These are phyloP conservation scores for Lenzites betulinus DNA, from an alignment of 768 basidiomycete genomes.

Conservation along the genomic window DNA sequence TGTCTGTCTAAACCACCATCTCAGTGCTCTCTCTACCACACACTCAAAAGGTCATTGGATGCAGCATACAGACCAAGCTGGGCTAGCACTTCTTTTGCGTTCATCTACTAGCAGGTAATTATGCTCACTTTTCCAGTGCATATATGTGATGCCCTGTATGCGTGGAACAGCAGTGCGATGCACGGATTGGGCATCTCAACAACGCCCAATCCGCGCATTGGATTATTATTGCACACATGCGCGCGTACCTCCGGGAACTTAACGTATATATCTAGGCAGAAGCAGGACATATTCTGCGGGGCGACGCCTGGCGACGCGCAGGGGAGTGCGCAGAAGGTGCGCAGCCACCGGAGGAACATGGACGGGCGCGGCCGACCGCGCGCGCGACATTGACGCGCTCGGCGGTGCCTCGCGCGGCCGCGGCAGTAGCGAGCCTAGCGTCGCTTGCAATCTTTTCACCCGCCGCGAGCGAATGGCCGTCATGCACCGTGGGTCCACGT, in stretches of 20 bases:
- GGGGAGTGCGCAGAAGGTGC: not conserved
- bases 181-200: conserved; percentile 6
- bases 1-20: not conserved
- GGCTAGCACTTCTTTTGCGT: not conserved
- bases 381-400: conserved; percentile 1
- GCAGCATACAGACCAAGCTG: not conserved
- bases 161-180: conserved; percentile 7
- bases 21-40: not conserved
- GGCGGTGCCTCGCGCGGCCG: not conserved
- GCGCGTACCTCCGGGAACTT: not conserved
- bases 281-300: not conserved
- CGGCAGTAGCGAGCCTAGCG: conserved; percentile 1
- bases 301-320: not conserved
- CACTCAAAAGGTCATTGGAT: not conserved
- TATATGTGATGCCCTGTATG: not conserved
- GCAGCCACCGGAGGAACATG: not conserved
- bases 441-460: conserved; percentile 2
- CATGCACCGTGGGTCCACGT: not conserved
- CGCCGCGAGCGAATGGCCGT: not conserved
- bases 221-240: conserved; percentile 6
- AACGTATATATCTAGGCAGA: not conserved
- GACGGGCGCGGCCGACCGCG: not conserved
- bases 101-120: not conserved
- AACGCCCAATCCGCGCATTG: conserved; percentile 12
- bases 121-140: not conserved